phyloP scores from a whole-genome alignment of 2,329 filamentous ascomycete genomes.

The Metarhizium rileyi region DNA sequence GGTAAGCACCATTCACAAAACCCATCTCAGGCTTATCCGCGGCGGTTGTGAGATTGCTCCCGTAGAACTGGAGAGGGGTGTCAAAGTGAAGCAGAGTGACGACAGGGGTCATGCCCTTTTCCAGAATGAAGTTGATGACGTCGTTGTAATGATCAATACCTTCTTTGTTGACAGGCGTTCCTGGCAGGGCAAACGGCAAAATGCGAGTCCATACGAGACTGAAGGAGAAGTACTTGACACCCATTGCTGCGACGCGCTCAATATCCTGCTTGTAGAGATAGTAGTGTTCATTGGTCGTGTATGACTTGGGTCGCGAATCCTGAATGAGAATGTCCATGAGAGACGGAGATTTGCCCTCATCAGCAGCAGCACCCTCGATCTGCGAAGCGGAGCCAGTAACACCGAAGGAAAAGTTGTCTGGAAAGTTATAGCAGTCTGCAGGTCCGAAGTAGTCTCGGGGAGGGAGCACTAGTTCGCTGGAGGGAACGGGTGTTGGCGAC shows the following conservation, averaged over 20 bases:
- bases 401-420: conserved; percentile 36
- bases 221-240: conserved; percentile 41
- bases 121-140: conserved; percentile 38
- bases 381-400: conserved; percentile 37
- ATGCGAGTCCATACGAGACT: conserved; percentile 43
- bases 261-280: conserved; percentile 49
- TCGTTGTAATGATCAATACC: conserved; percentile 45
- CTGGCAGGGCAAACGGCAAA: conserved; percentile 38
- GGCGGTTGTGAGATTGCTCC: conserved; percentile 19
- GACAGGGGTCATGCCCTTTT: conserved; percentile 38
- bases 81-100: conserved; percentile 42
- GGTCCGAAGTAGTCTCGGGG: conserved; percentile 41
- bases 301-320: conserved; percentile 17
- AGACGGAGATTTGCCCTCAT: conserved; percentile 32
- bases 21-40: conserved; percentile 21
- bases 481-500: conserved; percentile 43
- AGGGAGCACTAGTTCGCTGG: conserved; percentile 43
- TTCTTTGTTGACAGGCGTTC: conserved; percentile 40
- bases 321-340: conserved; percentile 31
- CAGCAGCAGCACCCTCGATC: conserved; percentile 35
- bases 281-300: conserved; percentile 40
- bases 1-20: conserved; percentile 32
- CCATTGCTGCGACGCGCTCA: conserved; percentile 40
- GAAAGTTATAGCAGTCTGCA: conserved; percentile 39
- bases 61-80: conserved; percentile 32